A percentile compares a stretch with the other conserved stretches of the same genome.
Evolutionary conservation across 495 filamentous ascomycete genomes (phyloP).

Genomic region (Thermochaetoides thermophila): DNA sequence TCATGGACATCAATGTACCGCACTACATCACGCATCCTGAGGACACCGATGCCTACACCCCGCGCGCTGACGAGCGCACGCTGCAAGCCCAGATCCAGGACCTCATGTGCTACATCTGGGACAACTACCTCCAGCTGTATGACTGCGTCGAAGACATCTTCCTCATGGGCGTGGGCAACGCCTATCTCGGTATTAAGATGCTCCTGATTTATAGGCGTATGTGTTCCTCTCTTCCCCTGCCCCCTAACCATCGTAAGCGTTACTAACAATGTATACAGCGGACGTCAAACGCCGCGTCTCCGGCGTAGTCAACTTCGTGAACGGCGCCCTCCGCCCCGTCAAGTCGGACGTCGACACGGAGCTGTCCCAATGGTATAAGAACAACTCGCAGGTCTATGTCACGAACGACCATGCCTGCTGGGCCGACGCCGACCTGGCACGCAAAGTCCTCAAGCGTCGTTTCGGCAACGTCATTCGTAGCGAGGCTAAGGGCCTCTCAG

Average conservation of each 20-base stretch:
- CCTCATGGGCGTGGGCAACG: slow-evolving; percentile 69
- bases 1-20: slow-evolving; percentile 85
- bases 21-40: slow-evolving; percentile 45
- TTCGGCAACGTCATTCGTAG: slow-evolving; percentile 50
- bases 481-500: slow-evolving; percentile 36
- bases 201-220: slow-evolving; percentile 52
- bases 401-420: slow-evolving; percentile 56
- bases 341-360: slow-evolving; percentile 47
- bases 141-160: slow-evolving; percentile 52
- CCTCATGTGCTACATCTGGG: slow-evolving; percentile 80
- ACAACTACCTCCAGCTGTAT: slow-evolving; percentile 84
- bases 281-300: slow-evolving; percentile 32
- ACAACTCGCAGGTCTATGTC: slow-evolving; percentile 62
- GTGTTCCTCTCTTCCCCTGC: slow-evolving; percentile 4
- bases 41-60: slow-evolving; percentile 22
- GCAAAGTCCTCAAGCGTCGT: slow-evolving; percentile 48
- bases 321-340: slow-evolving; percentile 49
- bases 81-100: slow-evolving; percentile 48
- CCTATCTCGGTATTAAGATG: slow-evolving; percentile 54
- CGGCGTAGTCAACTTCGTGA: slow-evolving; percentile 43
- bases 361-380: slow-evolving; percentile 57
- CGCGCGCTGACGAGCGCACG: slow-evolving; percentile 17
- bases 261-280: too few relatives aligned
- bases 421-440: slow-evolving; percentile 35
- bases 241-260: too few relatives aligned